Conservation (phyloP, 2,329 filamentous ascomycete genomes). For the Cladosporium sp. region DNA sequence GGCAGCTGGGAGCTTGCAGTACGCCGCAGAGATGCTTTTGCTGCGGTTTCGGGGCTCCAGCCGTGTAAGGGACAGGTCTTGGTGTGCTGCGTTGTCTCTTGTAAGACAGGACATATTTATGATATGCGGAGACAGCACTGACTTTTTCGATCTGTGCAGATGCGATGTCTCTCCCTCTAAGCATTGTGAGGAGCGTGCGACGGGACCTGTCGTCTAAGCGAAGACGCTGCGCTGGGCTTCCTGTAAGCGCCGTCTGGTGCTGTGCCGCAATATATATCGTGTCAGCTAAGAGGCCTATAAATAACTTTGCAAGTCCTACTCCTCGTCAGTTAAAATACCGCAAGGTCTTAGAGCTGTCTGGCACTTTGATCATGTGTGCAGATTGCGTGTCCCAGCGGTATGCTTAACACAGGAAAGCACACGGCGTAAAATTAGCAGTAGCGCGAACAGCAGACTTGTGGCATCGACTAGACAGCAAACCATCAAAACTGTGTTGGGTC, state of each 20-base stretch:
- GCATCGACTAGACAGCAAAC: neutral
- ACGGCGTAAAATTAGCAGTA: neutral
- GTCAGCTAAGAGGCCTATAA: neutral
- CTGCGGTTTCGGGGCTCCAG: slow-evolving; percentile 3
- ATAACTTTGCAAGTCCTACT: neutral
- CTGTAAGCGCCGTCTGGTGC: neutral
- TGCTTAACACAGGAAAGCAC: neutral
- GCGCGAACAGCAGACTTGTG: neutral
- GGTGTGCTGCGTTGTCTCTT: neutral
- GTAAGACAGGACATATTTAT: neutral
- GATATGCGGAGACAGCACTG: neutral
- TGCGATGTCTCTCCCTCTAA: neutral
- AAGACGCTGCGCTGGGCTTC: neutral
- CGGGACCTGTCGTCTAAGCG: neutral
- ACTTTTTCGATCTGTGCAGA: neutral
- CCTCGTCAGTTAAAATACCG: neutral
- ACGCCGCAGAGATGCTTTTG: slow-evolving; percentile 2
- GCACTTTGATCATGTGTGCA: neutral
- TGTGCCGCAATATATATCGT: slow-evolving; percentile 3
- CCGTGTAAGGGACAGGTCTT: neutral
- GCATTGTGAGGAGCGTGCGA: neutral
- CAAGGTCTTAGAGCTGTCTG: neutral
- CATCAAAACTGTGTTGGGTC: neutral
- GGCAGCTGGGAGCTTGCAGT: neutral
- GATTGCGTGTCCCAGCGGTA: neutral